These are phyloP conservation scores for Chimonanthus praecox DNA, from an alignment of 164 flowering plant species.

Conservation along the genomic window DNA sequence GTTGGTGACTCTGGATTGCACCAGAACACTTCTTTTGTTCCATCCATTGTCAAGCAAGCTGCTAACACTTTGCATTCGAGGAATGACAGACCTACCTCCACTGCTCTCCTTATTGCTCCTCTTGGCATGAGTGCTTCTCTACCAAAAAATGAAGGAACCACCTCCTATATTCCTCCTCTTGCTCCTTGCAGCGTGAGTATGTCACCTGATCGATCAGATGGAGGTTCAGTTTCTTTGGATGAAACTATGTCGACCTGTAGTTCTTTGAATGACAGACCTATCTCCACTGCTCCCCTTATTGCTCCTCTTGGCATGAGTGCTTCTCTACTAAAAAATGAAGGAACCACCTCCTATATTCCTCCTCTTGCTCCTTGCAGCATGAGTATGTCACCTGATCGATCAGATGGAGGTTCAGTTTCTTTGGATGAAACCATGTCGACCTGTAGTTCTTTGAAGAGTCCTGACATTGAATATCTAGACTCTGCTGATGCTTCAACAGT, in stretches of 20 bases:
- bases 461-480: conserved; percentile 84
- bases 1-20: conserved; percentile 4
- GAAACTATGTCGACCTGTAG: conserved; percentile 88
- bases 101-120: background rate
- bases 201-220: conserved; percentile 62
- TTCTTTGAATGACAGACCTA: conserved; percentile 22
- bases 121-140: conserved; percentile 16
- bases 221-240: conserved; percentile 70
- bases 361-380: conserved; percentile 27
- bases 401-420: conserved; percentile 63
- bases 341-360: conserved; percentile 10
- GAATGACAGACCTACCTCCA: background rate
- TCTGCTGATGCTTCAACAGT: conserved; percentile 42
- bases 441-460: conserved; percentile 66
- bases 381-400: conserved; percentile 50
- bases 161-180: conserved; percentile 13
- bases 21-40: conserved; percentile 16
- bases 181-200: conserved; percentile 33
- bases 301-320: conserved; percentile 10
- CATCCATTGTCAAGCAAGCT: conserved; percentile 29
- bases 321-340: conserved; percentile 25
- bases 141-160: conserved; percentile 22
- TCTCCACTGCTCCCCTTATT: background rate
- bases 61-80: background rate
- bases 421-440: conserved; percentile 90